These are phyloP conservation scores for Hyphodiscus sp. DNA, from an alignment of 2,329 filamentous ascomycete genomes.

Conservation along the genomic window DNA sequence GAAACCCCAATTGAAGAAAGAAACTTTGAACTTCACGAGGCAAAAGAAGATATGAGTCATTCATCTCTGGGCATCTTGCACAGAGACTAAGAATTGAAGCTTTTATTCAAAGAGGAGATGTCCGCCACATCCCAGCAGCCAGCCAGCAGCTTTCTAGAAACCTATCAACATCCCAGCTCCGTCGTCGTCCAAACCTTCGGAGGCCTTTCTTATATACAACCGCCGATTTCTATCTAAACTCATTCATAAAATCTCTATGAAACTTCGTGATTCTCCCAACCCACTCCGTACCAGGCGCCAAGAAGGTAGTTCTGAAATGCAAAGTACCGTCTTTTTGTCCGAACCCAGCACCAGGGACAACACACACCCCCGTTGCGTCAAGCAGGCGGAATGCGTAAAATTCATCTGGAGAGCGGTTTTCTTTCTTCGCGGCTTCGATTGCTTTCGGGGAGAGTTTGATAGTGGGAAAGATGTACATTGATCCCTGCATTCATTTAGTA, in stretches of 20 bases:
- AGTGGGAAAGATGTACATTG: conserved; percentile 98
- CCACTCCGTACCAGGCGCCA: conserved; percentile 95
- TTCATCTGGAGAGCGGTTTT: conserved; percentile 75
- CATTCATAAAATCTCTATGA: conserved; percentile 82
- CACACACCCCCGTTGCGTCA: conserved; percentile 89
- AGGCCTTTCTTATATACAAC: too few relatives aligned
- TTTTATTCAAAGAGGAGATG: too few relatives aligned
- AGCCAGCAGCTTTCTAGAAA: too few relatives aligned
- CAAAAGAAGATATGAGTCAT: too few relatives aligned
- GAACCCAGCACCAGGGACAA: conserved; percentile 88
- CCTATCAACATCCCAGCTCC: too few relatives aligned
- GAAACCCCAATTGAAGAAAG: too few relatives aligned
- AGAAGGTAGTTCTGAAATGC: conserved; percentile 95
- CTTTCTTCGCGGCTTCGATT: conserved; percentile 64
- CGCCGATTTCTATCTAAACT: conserved; percentile 46
- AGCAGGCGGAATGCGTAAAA: conserved; percentile 91
- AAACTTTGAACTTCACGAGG: too few relatives aligned
- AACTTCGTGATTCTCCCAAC: conserved; percentile 81
- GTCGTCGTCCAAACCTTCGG: too few relatives aligned
- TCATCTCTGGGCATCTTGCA: too few relatives aligned
- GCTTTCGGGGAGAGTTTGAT: conserved; percentile 76
- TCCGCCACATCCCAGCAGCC: too few relatives aligned
- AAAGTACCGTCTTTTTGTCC: conserved; percentile 86
- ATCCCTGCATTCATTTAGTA: conserved; percentile 50
- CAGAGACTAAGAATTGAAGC: too few relatives aligned